Evolutionary conservation across 2,329 filamentous ascomycete species (phyloP), one percentile per base, ranked within the genome.

Genomic region (Diaporthe caulivora): DNA sequence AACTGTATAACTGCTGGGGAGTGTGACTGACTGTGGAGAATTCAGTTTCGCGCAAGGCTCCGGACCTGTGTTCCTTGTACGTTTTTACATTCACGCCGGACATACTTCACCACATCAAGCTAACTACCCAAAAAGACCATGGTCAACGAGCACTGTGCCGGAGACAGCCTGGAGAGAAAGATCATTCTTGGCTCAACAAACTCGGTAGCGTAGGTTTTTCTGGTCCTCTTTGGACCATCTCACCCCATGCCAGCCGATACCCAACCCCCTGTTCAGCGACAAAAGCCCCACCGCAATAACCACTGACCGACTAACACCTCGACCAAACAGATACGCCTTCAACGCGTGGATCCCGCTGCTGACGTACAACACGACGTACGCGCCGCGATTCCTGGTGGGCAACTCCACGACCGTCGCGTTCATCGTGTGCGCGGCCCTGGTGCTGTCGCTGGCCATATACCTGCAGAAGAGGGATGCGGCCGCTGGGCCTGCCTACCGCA

Each of bases 291-390:
- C n/a, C 5, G 18, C 24, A 70, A 21, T 21, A 8, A 9, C 18
- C 21, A n/a, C 18, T 40, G 37, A n/a, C 31, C 15, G 18, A 42
- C 53, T 69, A 8, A 72, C 7, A 3, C 21, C 6, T 15, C 5
- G 1, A 2, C n/a, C 31, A n/a, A n/a, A 21, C 11, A 75, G 74
- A 5, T 75, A 78, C 71, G 77, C 77, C 2, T 79, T 79, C 71
- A 78, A 78, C 49, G 77, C 77, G 24, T 79, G 77, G 78, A 78
- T 78, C 40, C 77, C 77, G 3, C 69, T 79, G 11, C 54, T 79
- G 21, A 77, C 76, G 0, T 79, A 78, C 47, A 76, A 78, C 58
- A 79, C 78, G 21, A 76, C 58, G 2, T 76, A 77, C 29, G 77
- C 77, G 1, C 78, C 78, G 2, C 69, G 76, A 11, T 79, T 79